Evolutionary conservation across 768 basidiomycete species (phyloP).

Genomic region (Calocybe cyanea): DNA sequence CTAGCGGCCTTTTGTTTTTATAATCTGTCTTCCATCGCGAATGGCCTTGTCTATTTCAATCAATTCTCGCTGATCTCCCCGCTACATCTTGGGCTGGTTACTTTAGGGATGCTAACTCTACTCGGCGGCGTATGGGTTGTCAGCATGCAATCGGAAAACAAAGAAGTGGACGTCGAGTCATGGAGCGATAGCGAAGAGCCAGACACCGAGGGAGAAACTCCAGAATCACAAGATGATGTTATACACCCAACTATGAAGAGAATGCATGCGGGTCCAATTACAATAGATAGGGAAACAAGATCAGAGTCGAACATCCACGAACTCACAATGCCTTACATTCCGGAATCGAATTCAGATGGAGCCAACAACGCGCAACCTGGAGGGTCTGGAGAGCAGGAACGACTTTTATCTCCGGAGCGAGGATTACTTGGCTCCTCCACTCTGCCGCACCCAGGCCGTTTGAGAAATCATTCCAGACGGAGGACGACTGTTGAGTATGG

Average conservation of each 20-base stretch:
- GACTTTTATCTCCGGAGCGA: conserved; percentile 5
- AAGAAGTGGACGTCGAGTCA: conserved; percentile 43
- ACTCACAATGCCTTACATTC: conserved; percentile 1
- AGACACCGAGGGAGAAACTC: conserved; percentile 24
- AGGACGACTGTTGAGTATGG: conserved; percentile 11
- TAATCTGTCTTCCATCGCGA: conserved; percentile 88
- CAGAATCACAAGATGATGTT: neutral
- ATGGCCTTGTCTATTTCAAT: conserved; percentile 86
- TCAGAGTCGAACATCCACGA: conserved; percentile 25
- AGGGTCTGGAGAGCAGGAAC: neutral
- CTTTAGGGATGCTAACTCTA: conserved; percentile 71
- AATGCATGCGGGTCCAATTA: conserved; percentile 17
- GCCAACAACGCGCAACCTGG: neutral
- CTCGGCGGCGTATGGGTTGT: conserved; percentile 90
- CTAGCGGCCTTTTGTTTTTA: conserved; percentile 92
- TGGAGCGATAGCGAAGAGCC: conserved; percentile 41
- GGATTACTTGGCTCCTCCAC: neutral
- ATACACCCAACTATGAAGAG: neutral
- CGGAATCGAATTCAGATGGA: neutral
- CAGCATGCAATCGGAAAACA: conserved; percentile 65
- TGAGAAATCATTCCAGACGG: conserved; percentile 3
- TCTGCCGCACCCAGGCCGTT: neutral
- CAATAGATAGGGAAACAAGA: conserved; percentile 29
- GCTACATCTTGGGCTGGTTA: conserved; percentile 71
- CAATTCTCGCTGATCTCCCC: conserved; percentile 71